Evolutionary conservation across 495 filamentous ascomycete genomes (phyloP), one percentile per base, ranked within the genome.

Genomic region (Annulohypoxylon stygium): DNA sequence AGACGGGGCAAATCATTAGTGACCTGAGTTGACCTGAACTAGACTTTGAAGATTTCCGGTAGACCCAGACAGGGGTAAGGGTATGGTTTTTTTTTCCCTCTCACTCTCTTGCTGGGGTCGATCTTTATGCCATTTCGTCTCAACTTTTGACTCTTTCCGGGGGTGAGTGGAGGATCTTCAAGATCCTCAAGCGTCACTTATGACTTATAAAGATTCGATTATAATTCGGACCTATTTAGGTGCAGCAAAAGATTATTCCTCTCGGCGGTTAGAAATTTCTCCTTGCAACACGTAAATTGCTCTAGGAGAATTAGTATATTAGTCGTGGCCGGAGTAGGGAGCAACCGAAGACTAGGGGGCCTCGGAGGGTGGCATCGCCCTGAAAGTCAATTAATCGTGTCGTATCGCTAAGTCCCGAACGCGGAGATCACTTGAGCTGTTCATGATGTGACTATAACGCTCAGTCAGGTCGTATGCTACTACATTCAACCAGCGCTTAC

Each of bases 371-470:
- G 59, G 26, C 53, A 71, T 75, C 64, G 66, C 72, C 72, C 72
- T 75, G 72, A 68, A 70, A 64, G 72, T 65, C 62, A 75, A 75
- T 75, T 57, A 67, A 75, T 75, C 64, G 72, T 75, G 72, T 71
- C 53, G 63, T 47, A 75, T 75, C 63, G 59, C 72, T 68, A 75
- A 71, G 72, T 75, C 72, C 72, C 72, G 72, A 75, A 62, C 61
- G 72, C 72, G 72, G 72, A 75, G 67, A 75, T 75, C 72, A 75
- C 72, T 75, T 75, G 67, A 75, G 67, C 72, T 75, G 59, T 75
- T 65, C 63, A 67, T 75, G 47, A 71, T 75, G 72, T 69, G 60
- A 75, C 72, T n/a, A n/a, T 25, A 34, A 41, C 63, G 43, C 36
- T 67, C 58, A 14, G 65, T 73, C 55, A 61, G 60, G 71, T 63